Evolutionary conservation across 2,329 filamentous ascomycete genomes (phyloP).

Genomic region (Epichloe aotearoae): DNA sequence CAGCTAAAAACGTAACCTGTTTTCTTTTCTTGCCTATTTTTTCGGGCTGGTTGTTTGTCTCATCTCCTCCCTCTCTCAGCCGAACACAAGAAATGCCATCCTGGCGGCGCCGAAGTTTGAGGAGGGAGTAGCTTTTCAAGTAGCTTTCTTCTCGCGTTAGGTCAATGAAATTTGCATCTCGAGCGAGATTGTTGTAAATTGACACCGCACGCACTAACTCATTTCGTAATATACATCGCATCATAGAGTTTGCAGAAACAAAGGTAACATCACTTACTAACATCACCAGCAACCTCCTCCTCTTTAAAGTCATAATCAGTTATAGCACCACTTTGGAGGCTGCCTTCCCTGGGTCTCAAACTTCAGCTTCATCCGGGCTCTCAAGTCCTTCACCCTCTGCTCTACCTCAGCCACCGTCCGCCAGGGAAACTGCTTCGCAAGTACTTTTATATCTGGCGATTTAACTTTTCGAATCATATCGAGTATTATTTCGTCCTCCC

Average conservation of each 20-base stretch:
- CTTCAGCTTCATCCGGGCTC: conserved; percentile 9
- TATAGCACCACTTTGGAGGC: conserved; percentile 16
- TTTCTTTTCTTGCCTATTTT: no score
- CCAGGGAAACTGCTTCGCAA: conserved; percentile 8
- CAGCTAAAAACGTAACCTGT: no score
- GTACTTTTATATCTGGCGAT: conserved; percentile 6
- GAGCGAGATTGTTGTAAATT: not conserved
- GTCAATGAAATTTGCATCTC: not conserved
- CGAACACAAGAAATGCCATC: no score
- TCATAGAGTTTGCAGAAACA: not conserved
- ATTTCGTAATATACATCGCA: not conserved
- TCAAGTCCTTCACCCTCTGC: conserved; percentile 11
- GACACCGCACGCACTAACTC: not conserved
- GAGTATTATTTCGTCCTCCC: conserved; percentile 16
- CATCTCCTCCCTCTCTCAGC: no score
- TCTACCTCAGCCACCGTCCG: conserved; percentile 10
- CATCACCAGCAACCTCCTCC: not conserved
- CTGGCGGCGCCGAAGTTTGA: no score
- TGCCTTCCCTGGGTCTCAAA: conserved; percentile 7
- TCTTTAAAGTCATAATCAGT: not conserved
- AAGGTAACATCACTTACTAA: not conserved
- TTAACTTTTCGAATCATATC: conserved; percentile 10
- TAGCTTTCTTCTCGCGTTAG: not conserved
- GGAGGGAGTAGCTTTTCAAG: no score
- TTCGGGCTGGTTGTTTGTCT: no score